These are phyloP conservation scores for Rhizophora mangle DNA, from an alignment of 345 rosid genomes.

Conservation along the genomic window DNA sequence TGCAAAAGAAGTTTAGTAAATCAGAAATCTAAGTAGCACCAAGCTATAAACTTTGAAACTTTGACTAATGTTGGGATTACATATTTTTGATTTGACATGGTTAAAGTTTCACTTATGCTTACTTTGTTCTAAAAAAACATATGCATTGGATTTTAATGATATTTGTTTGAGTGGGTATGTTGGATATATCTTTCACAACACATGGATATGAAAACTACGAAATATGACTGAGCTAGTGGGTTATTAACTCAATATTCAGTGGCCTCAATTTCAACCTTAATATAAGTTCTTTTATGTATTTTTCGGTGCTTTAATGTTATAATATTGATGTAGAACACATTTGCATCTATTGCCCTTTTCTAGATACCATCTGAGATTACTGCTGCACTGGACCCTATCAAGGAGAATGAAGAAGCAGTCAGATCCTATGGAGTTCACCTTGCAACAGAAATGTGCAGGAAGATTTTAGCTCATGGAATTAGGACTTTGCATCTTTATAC, in stretches of 20 bases:
- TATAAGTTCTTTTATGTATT: too few species aligned
- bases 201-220: too few species aligned
- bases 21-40: background rate
- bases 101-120: background rate
- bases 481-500: slow-evolving; percentile 86
- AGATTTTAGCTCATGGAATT: slow-evolving; percentile 87
- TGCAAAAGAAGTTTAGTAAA: background rate
- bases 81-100: background rate
- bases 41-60: background rate
- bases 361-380: slow-evolving; percentile 82
- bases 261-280: too few species aligned
- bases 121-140: too few species aligned
- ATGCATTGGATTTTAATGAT: too few species aligned
- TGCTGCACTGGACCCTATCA: slow-evolving; percentile 91
- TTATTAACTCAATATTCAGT: too few species aligned
- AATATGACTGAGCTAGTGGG: too few species aligned
- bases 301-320: background rate
- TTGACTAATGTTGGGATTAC: background rate
- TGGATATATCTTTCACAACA: too few species aligned
- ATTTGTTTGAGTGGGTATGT: too few species aligned
- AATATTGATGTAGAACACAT: background rate
- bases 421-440: slow-evolving; percentile 87
- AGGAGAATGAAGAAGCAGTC: slow-evolving; percentile 97
- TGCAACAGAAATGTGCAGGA: slow-evolving; percentile 96
- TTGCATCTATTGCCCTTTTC: slow-evolving; percentile 5